phyloP scores from a whole-genome alignment of 371 early-diverging fungal species.

The Fennellomyces sp. region DNA sequence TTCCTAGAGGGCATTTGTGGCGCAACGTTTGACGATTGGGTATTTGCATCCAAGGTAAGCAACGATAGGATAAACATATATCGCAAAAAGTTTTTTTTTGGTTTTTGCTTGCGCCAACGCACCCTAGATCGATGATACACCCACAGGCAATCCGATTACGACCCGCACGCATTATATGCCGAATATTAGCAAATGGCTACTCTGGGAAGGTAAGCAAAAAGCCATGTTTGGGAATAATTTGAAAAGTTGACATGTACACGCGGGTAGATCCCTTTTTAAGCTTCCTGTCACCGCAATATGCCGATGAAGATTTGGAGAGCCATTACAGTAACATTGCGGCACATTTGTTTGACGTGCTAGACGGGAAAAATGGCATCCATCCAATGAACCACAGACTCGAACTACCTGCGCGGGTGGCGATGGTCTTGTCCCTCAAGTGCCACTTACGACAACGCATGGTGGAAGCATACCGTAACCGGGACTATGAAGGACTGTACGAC shows the following conservation, averaged over 20 bases:
- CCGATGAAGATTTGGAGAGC: conserved; percentile 61
- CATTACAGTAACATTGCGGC: conserved; percentile 64
- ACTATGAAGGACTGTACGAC: conserved; percentile 49
- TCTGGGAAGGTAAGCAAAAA: conserved; percentile 75
- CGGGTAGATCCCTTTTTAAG: conserved; percentile 77
- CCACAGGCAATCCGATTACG: conserved; percentile 47
- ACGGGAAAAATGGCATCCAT: conserved; percentile 25
- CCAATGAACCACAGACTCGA: conserved; percentile 75
- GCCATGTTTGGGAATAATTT: too few species aligned
- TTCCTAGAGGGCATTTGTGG: conserved; percentile 73
- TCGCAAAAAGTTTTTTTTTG: not conserved
- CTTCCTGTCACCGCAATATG: conserved; percentile 80
- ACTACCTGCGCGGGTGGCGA: conserved; percentile 71
- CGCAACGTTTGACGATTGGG: conserved; percentile 77
- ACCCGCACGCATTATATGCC: conserved; percentile 64
- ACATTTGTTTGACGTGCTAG: conserved; percentile 49
- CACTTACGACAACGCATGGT: conserved; percentile 67
- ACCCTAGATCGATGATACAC: conserved; percentile 58
- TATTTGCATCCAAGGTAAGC: conserved; percentile 64
- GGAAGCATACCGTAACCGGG: conserved; percentile 62
- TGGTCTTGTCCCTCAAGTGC: conserved; percentile 70
- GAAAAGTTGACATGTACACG: too few species aligned
- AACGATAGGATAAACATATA: not conserved
- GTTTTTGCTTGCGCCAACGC: conserved; percentile 6
- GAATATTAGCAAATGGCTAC: conserved; percentile 82